Evolutionary conservation across 345 rosid genomes (phyloP).

Genomic region (Murraya koenigii): DNA sequence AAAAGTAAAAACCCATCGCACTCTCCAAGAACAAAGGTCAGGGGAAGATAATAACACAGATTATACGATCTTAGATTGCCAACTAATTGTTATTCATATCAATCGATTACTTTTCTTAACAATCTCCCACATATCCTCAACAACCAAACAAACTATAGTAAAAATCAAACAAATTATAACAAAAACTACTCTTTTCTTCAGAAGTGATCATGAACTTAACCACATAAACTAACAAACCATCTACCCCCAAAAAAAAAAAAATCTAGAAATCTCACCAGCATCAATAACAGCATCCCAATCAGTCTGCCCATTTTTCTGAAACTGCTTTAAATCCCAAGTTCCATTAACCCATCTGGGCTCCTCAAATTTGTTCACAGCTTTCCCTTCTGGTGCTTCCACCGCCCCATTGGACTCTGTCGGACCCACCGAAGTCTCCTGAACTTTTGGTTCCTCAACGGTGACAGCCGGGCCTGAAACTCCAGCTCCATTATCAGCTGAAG

Average conservation of each 20-base stretch:
- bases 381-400: conserved; percentile 22
- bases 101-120: not conserved
- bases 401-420: conserved; percentile 36
- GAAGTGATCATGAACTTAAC: not conserved
- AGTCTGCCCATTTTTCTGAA: conserved; percentile 57
- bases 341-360: conserved; percentile 82
- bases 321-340: conserved; percentile 87
- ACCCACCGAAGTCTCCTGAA: conserved; percentile 11
- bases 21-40: not conserved
- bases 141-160: not conserved
- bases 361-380: conserved; percentile 42
- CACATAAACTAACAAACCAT: not conserved
- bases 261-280: conserved; percentile 54
- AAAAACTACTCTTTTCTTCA: not conserved
- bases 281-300: conserved; percentile 94
- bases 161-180: not conserved
- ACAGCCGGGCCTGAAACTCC: conserved; percentile 39
- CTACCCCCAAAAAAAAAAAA: not conserved
- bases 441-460: conserved; percentile 37
- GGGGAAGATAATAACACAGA: not conserved
- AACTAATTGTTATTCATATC: not conserved
- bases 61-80: not conserved
- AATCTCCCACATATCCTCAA: not conserved
- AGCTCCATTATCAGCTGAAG: conserved; percentile 47
- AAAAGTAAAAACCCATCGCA: not conserved